Percentiles rank a stretch among this genome's conserved stretches.
Conservation (phyloP, 495 filamentous ascomycete species). For the Aspergillus sclerotiicarbonarius region DNA sequence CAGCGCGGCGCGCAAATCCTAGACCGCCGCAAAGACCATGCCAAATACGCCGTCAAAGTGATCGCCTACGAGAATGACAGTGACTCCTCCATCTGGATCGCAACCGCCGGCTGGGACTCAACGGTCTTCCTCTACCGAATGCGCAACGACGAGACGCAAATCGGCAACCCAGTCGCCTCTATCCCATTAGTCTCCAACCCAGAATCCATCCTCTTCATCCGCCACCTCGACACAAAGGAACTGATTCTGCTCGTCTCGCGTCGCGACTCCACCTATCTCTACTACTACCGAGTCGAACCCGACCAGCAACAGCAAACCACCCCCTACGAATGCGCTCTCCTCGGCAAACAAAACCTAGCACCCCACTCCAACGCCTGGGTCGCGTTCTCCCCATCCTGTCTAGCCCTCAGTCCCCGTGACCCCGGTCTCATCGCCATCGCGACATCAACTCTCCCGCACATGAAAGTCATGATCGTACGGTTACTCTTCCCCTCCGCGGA, state of each 20-base stretch:
- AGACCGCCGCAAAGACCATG: constrained; percentile 55
- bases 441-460: constrained; percentile 59
- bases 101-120: constrained; percentile 66
- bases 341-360: constrained; percentile 61
- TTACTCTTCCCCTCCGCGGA: constrained; percentile 49
- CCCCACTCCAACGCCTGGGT: constrained; percentile 65
- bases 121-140: constrained; percentile 54
- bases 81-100: constrained; percentile 40
- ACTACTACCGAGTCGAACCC: constrained; percentile 53
- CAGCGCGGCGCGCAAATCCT: constrained; percentile 37
- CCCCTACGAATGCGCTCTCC: constrained; percentile 31
- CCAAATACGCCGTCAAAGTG: constrained; percentile 62
- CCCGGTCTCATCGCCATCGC: constrained; percentile 58
- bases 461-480: constrained; percentile 65
- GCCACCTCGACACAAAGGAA: constrained; percentile 41
- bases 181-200: constrained; percentile 58
- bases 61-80: constrained; percentile 34
- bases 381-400: constrained; percentile 58
- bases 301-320: neutral
- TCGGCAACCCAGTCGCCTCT: constrained; percentile 44
- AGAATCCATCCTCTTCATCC: constrained; percentile 58
- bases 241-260: constrained; percentile 55
- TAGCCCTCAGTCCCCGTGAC: constrained; percentile 57
- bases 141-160: constrained; percentile 11
- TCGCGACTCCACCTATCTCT: constrained; percentile 59